These are phyloP conservation scores for Xylariaceae sp. DNA, from an alignment of 2,329 filamentous ascomycete species.

Conservation along the genomic window DNA sequence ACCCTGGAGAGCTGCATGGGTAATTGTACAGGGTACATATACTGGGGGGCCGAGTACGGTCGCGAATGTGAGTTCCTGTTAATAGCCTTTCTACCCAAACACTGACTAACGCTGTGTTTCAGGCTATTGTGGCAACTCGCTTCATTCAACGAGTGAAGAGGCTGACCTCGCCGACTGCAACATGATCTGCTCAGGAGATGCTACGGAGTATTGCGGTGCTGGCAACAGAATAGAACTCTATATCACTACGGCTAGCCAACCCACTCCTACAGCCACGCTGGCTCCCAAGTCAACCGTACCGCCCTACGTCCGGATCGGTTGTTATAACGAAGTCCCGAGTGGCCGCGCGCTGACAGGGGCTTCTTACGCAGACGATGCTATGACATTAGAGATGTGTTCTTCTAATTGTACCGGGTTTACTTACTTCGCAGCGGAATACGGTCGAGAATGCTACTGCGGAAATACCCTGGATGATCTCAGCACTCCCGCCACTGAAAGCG, in stretches of 20 bases:
- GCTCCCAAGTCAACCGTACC: conserved; percentile 40
- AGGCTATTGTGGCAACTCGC: conserved; percentile 52
- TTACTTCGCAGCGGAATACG: conserved; percentile 44
- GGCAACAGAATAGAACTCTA: conserved; percentile 49
- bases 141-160: conserved; percentile 38
- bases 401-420: conserved; percentile 40
- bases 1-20: conserved; percentile 51
- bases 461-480: conserved; percentile 40
- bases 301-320: conserved; percentile 42
- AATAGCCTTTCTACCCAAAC: background rate
- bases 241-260: conserved; percentile 42
- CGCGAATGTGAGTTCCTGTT: conserved; percentile 47
- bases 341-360: conserved; percentile 42
- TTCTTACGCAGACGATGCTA: conserved; percentile 37
- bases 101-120: conserved; percentile 12
- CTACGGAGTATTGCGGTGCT: conserved; percentile 46
- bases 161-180: conserved; percentile 41
- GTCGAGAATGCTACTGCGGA: conserved; percentile 46
- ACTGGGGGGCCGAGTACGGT: conserved; percentile 56
- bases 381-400: conserved; percentile 45
- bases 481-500: conserved; percentile 34
- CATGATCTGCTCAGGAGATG: conserved; percentile 46
- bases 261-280: conserved; percentile 40
- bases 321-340: conserved; percentile 43
- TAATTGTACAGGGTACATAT: conserved; percentile 50